Conservation (phyloP, 306 rosid genomes). For the Hippophae gyantsensis region DNA sequence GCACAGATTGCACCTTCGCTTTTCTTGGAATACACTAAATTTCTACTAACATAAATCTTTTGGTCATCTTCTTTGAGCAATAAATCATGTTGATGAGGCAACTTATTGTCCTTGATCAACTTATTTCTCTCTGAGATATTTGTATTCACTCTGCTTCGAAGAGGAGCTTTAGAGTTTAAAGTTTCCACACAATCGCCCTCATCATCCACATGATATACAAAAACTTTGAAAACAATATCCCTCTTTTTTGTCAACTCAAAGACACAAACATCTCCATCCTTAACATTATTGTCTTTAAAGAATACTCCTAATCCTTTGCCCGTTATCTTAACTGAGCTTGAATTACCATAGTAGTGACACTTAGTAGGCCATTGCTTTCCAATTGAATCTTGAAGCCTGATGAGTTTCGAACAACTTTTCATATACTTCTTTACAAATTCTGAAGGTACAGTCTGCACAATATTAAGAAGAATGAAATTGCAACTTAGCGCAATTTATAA, state of each 20-base stretch:
- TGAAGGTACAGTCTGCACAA: conserved; percentile 26
- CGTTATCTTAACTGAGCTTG: neutral
- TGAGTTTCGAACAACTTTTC: neutral
- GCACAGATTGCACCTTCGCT: neutral
- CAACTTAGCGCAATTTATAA: neutral
- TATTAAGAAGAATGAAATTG: neutral
- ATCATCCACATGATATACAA: neutral
- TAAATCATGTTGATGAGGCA: neutral
- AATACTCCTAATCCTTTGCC: conserved; percentile 13
- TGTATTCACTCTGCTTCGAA: neutral
- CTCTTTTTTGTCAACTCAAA: conserved; percentile 5
- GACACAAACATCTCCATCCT: neutral
- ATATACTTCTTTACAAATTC: conserved; percentile 18
- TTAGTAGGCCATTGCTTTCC: conserved; percentile 8
- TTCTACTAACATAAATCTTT: neutral
- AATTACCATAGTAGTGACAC: neutral
- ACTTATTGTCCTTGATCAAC: neutral
- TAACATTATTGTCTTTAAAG: conserved; percentile 2
- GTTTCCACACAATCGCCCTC: neutral
- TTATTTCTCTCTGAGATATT: neutral
- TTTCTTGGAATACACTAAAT: neutral
- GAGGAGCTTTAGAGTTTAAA: neutral
- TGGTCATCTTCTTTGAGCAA: neutral
- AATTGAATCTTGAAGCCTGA: conserved; percentile 13
- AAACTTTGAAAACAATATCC: neutral